Evolutionary conservation across 805 yeast species (phyloP), one percentile per base, ranked within the genome.

Genomic region (Brettanomyces anomalus): DNA sequence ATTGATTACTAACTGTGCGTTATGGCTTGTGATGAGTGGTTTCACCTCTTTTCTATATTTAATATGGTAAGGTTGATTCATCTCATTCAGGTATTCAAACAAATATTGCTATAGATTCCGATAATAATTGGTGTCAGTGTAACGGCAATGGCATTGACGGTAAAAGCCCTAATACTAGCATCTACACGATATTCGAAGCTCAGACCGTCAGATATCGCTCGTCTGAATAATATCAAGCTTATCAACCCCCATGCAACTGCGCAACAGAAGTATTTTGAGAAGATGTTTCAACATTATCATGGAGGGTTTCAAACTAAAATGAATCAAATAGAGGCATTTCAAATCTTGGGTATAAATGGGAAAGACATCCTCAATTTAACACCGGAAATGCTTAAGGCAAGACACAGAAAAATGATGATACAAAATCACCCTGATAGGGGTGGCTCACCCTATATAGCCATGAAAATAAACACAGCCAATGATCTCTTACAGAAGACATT

Each of bases 391-490:
- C 67, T 90, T 50, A 81, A 81, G 60, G 79, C 75, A 46, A 77
- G 79, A 44, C 95, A 87, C 58, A 71, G 95, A 55, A 67, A 66
- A 46, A 71, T 82, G 57, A 87, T 86, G 95, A 66, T 86, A 62
- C 66, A 76, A 11, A 86, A 86, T 60, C 96, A 86, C 58, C 95
- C 96, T 1, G 96, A 86, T 60, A 77, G 82, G 52, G 95, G 95
- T 3, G 96, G 96, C 2, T 81, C 89, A 37, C 78, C 86, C 16
- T 83, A 72, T 50, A 54, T 86, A 48, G 93, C 95, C 20, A 79
- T 85, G 61, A 87, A 86, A 65, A 82, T 87, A 40, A 86, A 87
- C 55, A 85, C 81, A 58, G 96, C 96, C 30, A 88, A 84, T 60
- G 89, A 79, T 42, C 67, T 85, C 37, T 70, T 86, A 52, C 93